Percentiles rank a stretch among this genome's conserved stretches.
Conservation (phyloP, 1,139 yeast genomes). For the Fermentozyma sake region DNA sequence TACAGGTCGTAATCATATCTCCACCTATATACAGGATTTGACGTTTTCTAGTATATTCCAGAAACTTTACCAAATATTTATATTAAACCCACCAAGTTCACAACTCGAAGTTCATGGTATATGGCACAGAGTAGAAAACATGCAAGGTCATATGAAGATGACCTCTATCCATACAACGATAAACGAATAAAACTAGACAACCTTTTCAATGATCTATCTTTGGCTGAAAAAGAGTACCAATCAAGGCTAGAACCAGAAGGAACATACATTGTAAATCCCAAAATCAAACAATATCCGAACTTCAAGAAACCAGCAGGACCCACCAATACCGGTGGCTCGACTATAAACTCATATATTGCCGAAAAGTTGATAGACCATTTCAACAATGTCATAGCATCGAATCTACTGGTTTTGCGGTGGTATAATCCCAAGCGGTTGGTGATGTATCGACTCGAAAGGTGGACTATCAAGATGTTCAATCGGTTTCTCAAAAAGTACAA, state of each 20-base stretch:
- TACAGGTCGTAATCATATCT: too few relatives aligned
- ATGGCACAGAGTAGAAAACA: too few relatives aligned
- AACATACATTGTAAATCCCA: constrained; percentile 14
- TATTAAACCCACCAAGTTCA: too few relatives aligned
- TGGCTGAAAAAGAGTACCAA: constrained; percentile 8
- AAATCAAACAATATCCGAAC: constrained; percentile 10
- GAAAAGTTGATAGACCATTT: constrained; percentile 23
- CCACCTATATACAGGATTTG: too few relatives aligned
- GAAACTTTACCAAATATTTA: too few relatives aligned
- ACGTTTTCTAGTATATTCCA: too few relatives aligned
- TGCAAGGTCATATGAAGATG: constrained; percentile 13
- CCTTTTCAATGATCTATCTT: constrained; percentile 14
- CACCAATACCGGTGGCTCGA: constrained; percentile 1
- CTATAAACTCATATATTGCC: constrained; percentile 19
- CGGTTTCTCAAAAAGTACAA: constrained; percentile 31
- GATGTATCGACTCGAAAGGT: constrained; percentile 26
- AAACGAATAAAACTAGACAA: constrained; percentile 24
- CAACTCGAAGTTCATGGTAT: too few relatives aligned
- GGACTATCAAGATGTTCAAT: constrained; percentile 39
- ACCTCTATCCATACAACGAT: constrained; percentile 10
- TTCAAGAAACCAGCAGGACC: too few relatives aligned
- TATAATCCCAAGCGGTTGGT: constrained; percentile 23
- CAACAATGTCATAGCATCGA: constrained; percentile 13
- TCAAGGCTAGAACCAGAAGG: background rate
- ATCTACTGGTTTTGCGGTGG: constrained; percentile 18